Conservation (phyloP, 1,284 basidiomycete genomes). For the Ceratobasidium sp. region DNA sequence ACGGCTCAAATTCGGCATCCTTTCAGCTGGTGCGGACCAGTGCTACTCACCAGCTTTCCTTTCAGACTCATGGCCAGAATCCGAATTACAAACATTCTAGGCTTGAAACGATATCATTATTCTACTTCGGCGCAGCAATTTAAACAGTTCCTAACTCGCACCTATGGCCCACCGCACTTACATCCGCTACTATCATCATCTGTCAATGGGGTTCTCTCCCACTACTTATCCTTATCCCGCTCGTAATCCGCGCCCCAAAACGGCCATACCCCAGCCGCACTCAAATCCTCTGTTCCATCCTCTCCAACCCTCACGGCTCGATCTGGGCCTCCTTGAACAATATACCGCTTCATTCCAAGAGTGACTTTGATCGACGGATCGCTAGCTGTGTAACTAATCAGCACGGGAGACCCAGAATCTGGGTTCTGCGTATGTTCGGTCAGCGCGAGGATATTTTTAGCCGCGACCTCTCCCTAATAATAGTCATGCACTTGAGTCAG, state of each 20-base stretch:
- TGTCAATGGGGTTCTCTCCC: no score
- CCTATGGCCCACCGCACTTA: no score
- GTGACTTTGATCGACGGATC: conserved; percentile 79
- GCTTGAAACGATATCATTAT: no score
- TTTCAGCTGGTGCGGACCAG: no score
- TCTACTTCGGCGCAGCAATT: no score
- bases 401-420: conserved; percentile 9
- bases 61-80: no score
- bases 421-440: conserved; percentile 49
- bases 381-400: conserved; percentile 71
- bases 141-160: no score
- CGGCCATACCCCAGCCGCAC: conserved; percentile 15
- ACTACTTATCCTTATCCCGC: conserved; percentile 18
- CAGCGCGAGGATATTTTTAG: conserved; percentile 58
- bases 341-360: conserved; percentile 64
- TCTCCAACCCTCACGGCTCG: background rate
- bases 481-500: conserved; percentile 12
- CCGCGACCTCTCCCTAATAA: conserved; percentile 52
- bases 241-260: conserved; percentile 27
- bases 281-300: conserved; percentile 31
- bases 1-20: background rate
- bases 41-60: no score
- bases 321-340: background rate
- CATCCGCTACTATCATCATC: no score
- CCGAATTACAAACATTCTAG: no score